Conservation (phyloP, 2,329 filamentous ascomycete species). For the Aspergillus hortae region DNA sequence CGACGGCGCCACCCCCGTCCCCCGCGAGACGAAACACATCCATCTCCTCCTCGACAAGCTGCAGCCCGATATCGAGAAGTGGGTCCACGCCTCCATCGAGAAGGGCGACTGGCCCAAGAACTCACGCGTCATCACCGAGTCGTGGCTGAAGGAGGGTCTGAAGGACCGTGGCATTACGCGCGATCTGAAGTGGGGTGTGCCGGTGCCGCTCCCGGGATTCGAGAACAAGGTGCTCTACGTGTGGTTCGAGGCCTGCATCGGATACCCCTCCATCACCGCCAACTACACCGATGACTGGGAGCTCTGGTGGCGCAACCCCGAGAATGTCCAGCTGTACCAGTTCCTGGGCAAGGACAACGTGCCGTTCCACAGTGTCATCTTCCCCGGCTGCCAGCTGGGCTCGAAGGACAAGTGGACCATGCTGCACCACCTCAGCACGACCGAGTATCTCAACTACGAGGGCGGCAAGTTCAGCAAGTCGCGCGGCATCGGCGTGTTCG, state of each 20-base stretch:
- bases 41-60: conserved; percentile 84
- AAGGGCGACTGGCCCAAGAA: conserved; percentile 57
- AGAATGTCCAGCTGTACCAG: conserved; percentile 84
- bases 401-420: conserved; percentile 84
- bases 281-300: conserved; percentile 87
- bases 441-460: conserved; percentile 87
- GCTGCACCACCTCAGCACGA: conserved; percentile 82
- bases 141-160: conserved; percentile 66
- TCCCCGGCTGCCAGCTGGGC: conserved; percentile 81
- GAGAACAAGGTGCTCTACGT: conserved; percentile 85
- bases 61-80: conserved; percentile 71
- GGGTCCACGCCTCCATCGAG: conserved; percentile 69
- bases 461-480: conserved; percentile 92
- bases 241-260: conserved; percentile 89
- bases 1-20: conserved; percentile 75
- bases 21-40: conserved; percentile 81
- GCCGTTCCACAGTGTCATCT: conserved; percentile 85
- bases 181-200: conserved; percentile 85
- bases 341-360: conserved; percentile 95
- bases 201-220: conserved; percentile 58
- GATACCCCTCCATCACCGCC: conserved; percentile 91
- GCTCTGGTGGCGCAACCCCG: conserved; percentile 89
- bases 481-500: conserved; percentile 84
- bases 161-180: conserved; percentile 85
- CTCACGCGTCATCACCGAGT: conserved; percentile 42